These are phyloP conservation scores for Actinidia polygama DNA, from an alignment of 179 eudicot genomes.

Conservation along the genomic window DNA sequence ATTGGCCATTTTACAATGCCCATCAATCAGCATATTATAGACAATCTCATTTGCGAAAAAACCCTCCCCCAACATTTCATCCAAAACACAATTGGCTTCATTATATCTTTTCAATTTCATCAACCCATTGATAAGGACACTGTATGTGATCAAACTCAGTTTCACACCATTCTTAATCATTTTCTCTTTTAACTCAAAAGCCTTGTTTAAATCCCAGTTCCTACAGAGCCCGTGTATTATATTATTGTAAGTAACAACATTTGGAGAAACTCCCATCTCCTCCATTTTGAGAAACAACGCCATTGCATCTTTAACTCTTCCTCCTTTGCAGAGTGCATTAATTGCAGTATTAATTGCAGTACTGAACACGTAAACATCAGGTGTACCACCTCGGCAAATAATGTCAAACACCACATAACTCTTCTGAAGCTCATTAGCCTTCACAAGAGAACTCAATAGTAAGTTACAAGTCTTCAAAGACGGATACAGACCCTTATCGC, in stretches of 20 bases:
- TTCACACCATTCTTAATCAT: conserved; percentile 55
- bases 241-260: conserved; percentile 71
- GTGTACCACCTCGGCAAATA: conserved; percentile 43
- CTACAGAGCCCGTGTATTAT: conserved; percentile 76
- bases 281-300: conserved; percentile 70
- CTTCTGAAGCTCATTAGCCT: conserved; percentile 56
- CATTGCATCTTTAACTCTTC: conserved; percentile 62
- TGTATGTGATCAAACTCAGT: conserved; percentile 65
- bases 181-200: conserved; percentile 64
- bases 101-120: conserved; percentile 54
- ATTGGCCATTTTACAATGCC: conserved; percentile 72
- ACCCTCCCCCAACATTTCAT: conserved; percentile 66
- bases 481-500: conserved; percentile 27
- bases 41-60: conserved; percentile 63
- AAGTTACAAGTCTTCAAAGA: conserved; percentile 18
- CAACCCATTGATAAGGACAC: conserved; percentile 70
- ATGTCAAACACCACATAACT: conserved; percentile 64
- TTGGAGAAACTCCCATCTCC: conserved; percentile 55
- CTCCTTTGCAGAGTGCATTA: conserved; percentile 63
- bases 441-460: conserved; percentile 60
- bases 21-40: conserved; percentile 76
- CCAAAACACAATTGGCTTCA: conserved; percentile 57
- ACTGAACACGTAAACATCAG: conserved; percentile 67
- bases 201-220: conserved; percentile 57
- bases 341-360: conserved; percentile 65